These are phyloP conservation scores for Leccinum olivaceopallidum DNA, from an alignment of 768 basidiomycete genomes.

Conservation along the genomic window DNA sequence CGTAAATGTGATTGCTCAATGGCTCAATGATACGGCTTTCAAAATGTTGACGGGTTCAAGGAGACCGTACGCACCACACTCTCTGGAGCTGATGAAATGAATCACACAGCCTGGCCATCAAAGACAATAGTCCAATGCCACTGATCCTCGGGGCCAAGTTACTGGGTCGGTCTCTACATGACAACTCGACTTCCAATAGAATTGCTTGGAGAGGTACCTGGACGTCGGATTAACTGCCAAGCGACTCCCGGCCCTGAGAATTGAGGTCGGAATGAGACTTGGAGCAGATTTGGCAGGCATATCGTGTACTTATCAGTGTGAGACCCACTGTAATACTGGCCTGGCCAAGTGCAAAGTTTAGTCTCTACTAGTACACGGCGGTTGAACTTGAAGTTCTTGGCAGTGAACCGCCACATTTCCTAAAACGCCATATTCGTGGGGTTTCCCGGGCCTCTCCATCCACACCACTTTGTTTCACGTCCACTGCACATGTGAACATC, in stretches of 20 bases:
- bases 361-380: too few species aligned
- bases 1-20: too few species aligned
- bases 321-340: too few species aligned
- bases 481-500: constrained; percentile 16
- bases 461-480: constrained; percentile 19
- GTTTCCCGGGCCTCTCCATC: neutral
- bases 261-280: neutral
- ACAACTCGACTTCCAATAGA: neutral
- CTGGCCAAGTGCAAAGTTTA: too few species aligned
- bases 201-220: neutral
- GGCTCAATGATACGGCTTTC: too few species aligned
- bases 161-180: neutral
- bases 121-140: neutral
- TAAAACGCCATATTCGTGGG: constrained; percentile 17
- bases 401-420: constrained; percentile 24
- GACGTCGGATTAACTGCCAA: neutral
- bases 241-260: neutral
- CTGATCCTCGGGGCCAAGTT: neutral
- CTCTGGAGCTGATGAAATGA: neutral
- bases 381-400: too few species aligned
- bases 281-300: too few species aligned
- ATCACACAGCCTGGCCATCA: neutral
- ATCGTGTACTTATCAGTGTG: too few species aligned
- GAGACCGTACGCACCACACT: neutral
- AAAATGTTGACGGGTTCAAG: neutral